Conservation (phyloP, 169 alveolate species). For the Babesia bigemina region DNA sequence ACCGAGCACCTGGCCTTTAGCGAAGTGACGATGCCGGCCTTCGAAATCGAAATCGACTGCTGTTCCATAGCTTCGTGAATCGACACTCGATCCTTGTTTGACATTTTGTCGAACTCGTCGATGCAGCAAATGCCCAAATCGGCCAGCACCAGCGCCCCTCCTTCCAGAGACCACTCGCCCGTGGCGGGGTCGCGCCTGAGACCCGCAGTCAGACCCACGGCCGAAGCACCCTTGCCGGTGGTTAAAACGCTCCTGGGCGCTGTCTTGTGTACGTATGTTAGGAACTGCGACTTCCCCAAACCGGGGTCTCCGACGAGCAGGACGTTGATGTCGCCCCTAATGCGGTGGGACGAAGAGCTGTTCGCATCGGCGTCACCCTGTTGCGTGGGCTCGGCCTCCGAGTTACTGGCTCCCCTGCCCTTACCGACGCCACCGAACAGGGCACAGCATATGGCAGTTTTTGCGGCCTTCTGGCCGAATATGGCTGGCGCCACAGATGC, state of each 20-base stretch:
- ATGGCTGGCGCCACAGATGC: conserved; percentile 98
- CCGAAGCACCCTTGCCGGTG: conserved; percentile 99
- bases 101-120: conserved; percentile 99
- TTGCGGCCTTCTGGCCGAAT: conserved; percentile 94
- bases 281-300: conserved; percentile 98
- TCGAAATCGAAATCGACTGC: conserved; percentile 97
- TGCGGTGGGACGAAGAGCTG: conserved; percentile 89
- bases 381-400: conserved; percentile 10
- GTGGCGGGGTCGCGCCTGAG: conserved; percentile 96
- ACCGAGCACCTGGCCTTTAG: conserved; percentile 98
- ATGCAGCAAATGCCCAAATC: conserved; percentile 99
- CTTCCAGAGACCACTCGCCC: conserved; percentile 98
- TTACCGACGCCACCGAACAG: conserved; percentile 92
- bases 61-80: conserved; percentile 99
- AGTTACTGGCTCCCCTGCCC: conserved; percentile 56
- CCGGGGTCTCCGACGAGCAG: conserved; percentile 97
- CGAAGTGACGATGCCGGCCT: conserved; percentile 98
- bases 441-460: conserved; percentile 90
- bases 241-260: conserved; percentile 96
- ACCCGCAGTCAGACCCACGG: conserved; percentile 99
- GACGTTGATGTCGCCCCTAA: conserved; percentile 96
- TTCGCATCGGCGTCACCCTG: conserved; percentile 26
- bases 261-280: conserved; percentile 96
- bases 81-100: conserved; percentile 98
- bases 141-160: conserved; percentile 98